Evolutionary conservation across 352 stramenopile genomes (phyloP).

Genomic region (Globisporangium sylvaticum): DNA sequence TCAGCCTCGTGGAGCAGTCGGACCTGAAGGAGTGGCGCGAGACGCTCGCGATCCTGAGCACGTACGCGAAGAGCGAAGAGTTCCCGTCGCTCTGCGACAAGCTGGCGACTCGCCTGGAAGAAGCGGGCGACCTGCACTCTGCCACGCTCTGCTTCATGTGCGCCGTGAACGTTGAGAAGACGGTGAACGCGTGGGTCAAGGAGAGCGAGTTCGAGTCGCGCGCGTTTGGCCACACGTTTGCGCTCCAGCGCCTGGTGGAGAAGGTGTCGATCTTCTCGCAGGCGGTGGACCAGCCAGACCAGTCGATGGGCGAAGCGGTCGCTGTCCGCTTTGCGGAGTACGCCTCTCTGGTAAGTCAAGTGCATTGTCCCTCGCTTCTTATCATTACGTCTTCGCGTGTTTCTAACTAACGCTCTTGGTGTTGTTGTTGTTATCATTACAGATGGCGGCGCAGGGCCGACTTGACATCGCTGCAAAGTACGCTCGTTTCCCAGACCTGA

Average conservation of each 20-base stretch:
- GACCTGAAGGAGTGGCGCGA: conserved; percentile 95
- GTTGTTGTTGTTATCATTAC: conserved; percentile 11
- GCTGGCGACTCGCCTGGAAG: conserved; percentile 91
- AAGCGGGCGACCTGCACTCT: conserved; percentile 83
- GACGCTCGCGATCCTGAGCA: conserved; percentile 96
- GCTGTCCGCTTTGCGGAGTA: conserved; percentile 91
- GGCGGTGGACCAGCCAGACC: conserved; percentile 77
- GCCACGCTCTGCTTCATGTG: conserved; percentile 98
- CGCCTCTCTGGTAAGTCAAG: conserved; percentile 56
- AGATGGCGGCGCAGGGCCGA: conserved; percentile 92
- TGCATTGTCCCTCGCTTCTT: not conserved
- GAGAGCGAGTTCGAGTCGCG: conserved; percentile 79
- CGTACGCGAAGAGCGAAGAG: conserved; percentile 96
- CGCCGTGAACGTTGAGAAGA: conserved; percentile 89
- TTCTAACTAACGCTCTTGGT: not conserved
- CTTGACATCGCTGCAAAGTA: conserved; percentile 93
- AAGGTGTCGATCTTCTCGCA: conserved; percentile 94
- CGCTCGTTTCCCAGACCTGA: conserved; percentile 70
- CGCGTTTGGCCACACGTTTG: conserved; percentile 63
- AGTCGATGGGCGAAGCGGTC: conserved; percentile 86
- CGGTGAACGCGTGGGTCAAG: conserved; percentile 87
- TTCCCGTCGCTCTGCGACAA: conserved; percentile 95
- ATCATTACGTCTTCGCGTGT: not conserved
- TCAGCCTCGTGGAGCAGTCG: conserved; percentile 77
- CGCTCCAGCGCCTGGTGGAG: conserved; percentile 95